Evolutionary conservation across 1,139 yeast genomes (phyloP).

Genomic region (Yamadazyma blattariae): DNA sequence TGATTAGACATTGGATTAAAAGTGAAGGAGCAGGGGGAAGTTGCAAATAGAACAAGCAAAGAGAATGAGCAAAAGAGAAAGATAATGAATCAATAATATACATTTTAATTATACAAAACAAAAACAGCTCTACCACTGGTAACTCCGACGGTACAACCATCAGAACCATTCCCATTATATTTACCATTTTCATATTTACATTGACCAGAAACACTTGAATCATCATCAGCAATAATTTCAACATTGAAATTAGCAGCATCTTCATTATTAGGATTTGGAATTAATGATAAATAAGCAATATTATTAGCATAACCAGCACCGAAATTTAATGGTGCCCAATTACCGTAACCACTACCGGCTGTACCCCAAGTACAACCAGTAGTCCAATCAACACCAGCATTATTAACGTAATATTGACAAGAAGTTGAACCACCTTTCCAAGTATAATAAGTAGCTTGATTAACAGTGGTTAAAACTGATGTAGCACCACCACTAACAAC

Average conservation of each 20-base stretch:
- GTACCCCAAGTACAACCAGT: conserved; percentile 81
- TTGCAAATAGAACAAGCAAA: no score
- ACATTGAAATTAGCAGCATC: conserved; percentile 63
- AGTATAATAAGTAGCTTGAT: conserved; percentile 56
- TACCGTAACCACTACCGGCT: conserved; percentile 63
- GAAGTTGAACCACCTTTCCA: conserved; percentile 71
- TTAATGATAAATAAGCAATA: conserved; percentile 67
- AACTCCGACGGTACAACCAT: conserved; percentile 79
- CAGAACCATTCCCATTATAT: conserved; percentile 61
- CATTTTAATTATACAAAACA: conserved; percentile 47
- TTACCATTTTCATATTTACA: conserved; percentile 64
- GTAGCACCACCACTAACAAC: conserved; percentile 58
- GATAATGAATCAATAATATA: no score
- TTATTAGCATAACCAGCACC: conserved; percentile 72
- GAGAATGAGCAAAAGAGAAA: no score
- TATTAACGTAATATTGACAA: conserved; percentile 77
- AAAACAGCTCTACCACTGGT: conserved; percentile 65
- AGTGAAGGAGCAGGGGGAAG: no score
- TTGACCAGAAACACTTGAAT: conserved; percentile 53
- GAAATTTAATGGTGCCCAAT: conserved; percentile 80
- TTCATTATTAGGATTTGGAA: conserved; percentile 77
- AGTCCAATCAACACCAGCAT: conserved; percentile 71
- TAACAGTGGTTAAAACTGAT: conserved; percentile 63
- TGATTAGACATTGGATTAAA: no score
- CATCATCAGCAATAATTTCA: conserved; percentile 61